phyloP scores from a whole-genome alignment of 306 rosid genomes.

The Pterocarpus macrocarpus region DNA sequence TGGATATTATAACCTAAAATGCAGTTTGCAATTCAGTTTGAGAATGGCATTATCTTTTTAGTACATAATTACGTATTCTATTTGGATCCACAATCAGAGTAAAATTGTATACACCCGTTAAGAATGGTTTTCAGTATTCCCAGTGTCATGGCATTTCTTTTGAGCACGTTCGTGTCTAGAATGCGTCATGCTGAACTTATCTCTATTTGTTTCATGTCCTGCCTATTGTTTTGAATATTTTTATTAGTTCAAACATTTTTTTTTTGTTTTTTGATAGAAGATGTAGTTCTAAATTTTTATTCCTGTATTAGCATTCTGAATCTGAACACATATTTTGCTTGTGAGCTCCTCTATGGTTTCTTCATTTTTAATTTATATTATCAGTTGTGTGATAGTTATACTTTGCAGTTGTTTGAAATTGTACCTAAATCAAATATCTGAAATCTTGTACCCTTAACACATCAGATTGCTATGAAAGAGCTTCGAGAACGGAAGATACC shows the following conservation, averaged over 20 bases:
- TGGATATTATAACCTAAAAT: neutral
- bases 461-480: slow-evolving; percentile 95
- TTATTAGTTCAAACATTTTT: neutral
- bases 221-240: slow-evolving; percentile 11
- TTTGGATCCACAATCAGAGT: neutral
- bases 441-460: slow-evolving; percentile 32
- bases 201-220: neutral
- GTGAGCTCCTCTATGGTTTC: neutral
- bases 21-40: slow-evolving; percentile 1
- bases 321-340: neutral
- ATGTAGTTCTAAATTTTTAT: neutral
- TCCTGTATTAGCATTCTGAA: neutral
- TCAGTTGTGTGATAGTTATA: neutral
- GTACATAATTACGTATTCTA: neutral
- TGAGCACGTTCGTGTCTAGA: neutral
- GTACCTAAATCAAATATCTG: neutral
- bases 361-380: neutral
- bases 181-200: neutral
- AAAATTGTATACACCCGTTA: neutral
- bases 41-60: neutral
- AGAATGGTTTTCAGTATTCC: too few species aligned
- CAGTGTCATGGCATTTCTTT: too few species aligned
- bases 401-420: slow-evolving; percentile 5
- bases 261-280: neutral
- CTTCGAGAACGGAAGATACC: slow-evolving; percentile 94